Evolutionary conservation across 352 stramenopile genomes (phyloP).

Genomic region (Plasmopara viticola): DNA sequence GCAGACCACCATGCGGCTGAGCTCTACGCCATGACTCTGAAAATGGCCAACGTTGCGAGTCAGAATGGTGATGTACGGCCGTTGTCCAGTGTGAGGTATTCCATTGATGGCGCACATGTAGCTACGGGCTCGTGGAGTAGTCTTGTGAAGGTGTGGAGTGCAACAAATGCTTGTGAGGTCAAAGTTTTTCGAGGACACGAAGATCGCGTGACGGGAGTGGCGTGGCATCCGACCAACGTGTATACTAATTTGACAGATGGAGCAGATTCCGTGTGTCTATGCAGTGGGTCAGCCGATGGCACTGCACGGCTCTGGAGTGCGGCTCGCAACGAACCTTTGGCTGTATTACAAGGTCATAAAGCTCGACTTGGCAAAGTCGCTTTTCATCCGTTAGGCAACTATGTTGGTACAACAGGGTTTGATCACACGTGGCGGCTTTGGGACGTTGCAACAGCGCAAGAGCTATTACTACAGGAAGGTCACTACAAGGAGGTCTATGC

Average conservation of each 20-base stretch:
- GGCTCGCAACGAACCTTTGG: constrained; percentile 39
- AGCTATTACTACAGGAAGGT: constrained; percentile 95
- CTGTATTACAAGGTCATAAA: constrained; percentile 63
- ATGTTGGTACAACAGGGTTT: constrained; percentile 93
- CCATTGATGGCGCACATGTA: constrained; percentile 50
- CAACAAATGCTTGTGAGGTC: constrained; percentile 46
- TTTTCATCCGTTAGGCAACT: constrained; percentile 92
- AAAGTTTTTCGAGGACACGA: constrained; percentile 83
- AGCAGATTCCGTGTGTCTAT: constrained; percentile 57
- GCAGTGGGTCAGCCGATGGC: constrained; percentile 68
- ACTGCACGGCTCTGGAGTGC: constrained; percentile 75
- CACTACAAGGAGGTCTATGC: constrained; percentile 94
- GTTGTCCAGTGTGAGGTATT: constrained; percentile 71
- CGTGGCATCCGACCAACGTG: constrained; percentile 59
- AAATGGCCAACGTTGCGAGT: constrained; percentile 87
- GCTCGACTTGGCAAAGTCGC: constrained; percentile 81
- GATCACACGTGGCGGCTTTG: constrained; percentile 98
- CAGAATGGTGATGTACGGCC: constrained; percentile 93
- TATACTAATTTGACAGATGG: constrained; percentile 61
- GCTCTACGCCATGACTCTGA: constrained; percentile 69
- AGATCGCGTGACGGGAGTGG: constrained; percentile 81
- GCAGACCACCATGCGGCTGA: constrained; percentile 56
- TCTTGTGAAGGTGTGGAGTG: constrained; percentile 93
- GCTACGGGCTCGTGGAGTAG: constrained; percentile 92
- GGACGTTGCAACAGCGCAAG: constrained; percentile 90